Conservation (phyloP, 495 filamentous ascomycete genomes). For the Schizothecium vesticola region DNA sequence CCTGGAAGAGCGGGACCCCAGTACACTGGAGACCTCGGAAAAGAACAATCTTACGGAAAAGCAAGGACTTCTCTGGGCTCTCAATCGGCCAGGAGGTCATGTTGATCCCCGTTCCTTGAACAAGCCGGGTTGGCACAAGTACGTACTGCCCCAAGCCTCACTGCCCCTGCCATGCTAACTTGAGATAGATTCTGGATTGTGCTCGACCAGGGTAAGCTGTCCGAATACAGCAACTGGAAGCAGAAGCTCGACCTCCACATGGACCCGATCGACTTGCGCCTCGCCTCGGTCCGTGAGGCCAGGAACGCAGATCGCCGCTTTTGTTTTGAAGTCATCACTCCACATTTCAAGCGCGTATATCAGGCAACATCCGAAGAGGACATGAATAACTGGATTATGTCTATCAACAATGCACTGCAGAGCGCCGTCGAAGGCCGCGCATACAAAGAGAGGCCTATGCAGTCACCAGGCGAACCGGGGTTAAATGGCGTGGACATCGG, state of each 20-base stretch:
- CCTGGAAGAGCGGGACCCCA: conserved; percentile 72
- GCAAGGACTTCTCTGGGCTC: conserved; percentile 90
- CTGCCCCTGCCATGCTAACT: conserved; percentile 7
- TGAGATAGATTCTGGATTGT: conserved; percentile 88
- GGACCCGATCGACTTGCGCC: conserved; percentile 94
- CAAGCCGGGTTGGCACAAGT: conserved; percentile 99
- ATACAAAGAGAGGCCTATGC: conserved; percentile 44
- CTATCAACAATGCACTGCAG: conserved; percentile 95
- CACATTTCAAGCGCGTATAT: conserved; percentile 92
- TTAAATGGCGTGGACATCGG: conserved; percentile 76
- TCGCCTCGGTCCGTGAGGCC: conserved; percentile 94
- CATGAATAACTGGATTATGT: conserved; percentile 93
- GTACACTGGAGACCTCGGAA: conserved; percentile 36
- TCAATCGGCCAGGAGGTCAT: conserved; percentile 89
- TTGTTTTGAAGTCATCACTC: conserved; percentile 98
- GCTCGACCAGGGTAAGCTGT: conserved; percentile 89
- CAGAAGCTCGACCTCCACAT: conserved; percentile 93
- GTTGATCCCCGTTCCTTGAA: conserved; percentile 92
- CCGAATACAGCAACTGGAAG: conserved; percentile 99
- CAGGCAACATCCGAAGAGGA: conserved; percentile 97
- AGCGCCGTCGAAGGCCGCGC: conserved; percentile 85
- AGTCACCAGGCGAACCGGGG: conserved; percentile 40
- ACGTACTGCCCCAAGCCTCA: conserved; percentile 33
- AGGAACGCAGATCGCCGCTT: conserved; percentile 91
- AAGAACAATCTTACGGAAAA: conserved; percentile 58